Conservation (phyloP, 768 basidiomycete genomes). For the Pilatotrama ljubarskyi region DNA sequence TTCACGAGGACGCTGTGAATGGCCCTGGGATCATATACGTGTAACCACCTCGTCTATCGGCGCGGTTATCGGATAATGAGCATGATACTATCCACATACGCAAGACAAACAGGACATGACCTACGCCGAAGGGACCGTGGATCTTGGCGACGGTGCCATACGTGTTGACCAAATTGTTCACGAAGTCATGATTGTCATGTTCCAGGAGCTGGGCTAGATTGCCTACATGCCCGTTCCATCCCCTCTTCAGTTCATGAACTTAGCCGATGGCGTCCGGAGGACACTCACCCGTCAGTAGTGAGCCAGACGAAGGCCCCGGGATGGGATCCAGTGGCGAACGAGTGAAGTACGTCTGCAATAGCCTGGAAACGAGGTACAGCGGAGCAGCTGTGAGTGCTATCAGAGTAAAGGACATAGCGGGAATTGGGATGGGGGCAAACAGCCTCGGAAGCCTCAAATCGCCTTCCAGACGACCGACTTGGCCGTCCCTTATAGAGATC, state of each 20-base stretch:
- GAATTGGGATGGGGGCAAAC: too few relatives aligned
- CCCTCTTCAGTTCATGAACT: too few relatives aligned
- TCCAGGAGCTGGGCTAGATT: too few relatives aligned
- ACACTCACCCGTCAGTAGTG: not conserved
- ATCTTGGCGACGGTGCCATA: not conserved
- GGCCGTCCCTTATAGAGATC: too few relatives aligned
- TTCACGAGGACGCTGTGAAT: not conserved
- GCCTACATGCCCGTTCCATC: too few relatives aligned
- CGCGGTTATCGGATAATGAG: not conserved
- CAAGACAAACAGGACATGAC: not conserved
- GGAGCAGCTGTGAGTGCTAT: too few relatives aligned
- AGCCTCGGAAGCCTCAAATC: too few relatives aligned
- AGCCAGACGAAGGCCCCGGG: not conserved
- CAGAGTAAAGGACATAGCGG: too few relatives aligned
- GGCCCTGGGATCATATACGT: not conserved
- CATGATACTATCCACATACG: too few relatives aligned
- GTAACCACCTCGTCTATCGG: not conserved
- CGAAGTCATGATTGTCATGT: too few relatives aligned
- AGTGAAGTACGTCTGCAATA: not conserved
- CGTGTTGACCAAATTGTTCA: not conserved
- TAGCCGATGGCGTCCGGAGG: too few relatives aligned
- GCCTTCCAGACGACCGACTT: too few relatives aligned
- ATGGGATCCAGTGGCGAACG: not conserved
- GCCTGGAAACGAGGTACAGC: not conserved
- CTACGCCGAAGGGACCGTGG: not conserved